Conservation (phyloP, 805 yeast species). For the Candida easanensis region DNA sequence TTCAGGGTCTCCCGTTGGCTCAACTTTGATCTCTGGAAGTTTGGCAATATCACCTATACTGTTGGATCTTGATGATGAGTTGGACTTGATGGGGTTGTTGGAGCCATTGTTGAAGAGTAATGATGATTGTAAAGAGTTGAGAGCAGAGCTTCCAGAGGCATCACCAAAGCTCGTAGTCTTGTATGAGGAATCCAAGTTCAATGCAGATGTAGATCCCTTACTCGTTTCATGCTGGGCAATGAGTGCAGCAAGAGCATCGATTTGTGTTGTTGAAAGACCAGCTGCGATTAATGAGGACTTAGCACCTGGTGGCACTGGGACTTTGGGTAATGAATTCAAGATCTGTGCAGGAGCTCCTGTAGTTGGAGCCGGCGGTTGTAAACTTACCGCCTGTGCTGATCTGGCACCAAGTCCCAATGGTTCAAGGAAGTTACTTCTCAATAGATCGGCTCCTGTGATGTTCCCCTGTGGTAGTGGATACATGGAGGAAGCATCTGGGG, state of each 20-base stretch:
- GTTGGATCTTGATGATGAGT: conserved; percentile 2
- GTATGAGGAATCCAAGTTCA: neutral
- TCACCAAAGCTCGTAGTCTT: neutral
- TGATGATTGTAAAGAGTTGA: neutral
- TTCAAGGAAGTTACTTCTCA: neutral
- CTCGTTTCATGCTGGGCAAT: conserved; percentile 63
- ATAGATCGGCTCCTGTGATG: conserved; percentile 1
- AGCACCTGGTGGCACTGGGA: conserved; percentile 74
- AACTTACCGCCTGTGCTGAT: neutral
- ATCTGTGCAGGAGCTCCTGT: conserved; percentile 32
- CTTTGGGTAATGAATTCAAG: conserved; percentile 49
- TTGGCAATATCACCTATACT: conserved; percentile 2
- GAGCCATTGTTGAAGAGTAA: neutral
- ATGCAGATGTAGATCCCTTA: neutral
- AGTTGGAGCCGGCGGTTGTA: conserved; percentile 3
- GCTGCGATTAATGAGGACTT: conserved; percentile 58
- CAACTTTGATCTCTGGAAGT: conserved; percentile 13
- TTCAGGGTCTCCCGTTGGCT: conserved; percentile 35
- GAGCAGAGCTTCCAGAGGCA: neutral
- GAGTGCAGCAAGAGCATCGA: conserved; percentile 68
- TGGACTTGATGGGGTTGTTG: neutral
- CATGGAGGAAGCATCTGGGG: neutral
- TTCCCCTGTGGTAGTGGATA: neutral
- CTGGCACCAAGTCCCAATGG: neutral
- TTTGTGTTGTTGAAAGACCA: conserved; percentile 67